Conservation (phyloP, 495 filamentous ascomycete species). For the Trichocladium antarcticum region DNA sequence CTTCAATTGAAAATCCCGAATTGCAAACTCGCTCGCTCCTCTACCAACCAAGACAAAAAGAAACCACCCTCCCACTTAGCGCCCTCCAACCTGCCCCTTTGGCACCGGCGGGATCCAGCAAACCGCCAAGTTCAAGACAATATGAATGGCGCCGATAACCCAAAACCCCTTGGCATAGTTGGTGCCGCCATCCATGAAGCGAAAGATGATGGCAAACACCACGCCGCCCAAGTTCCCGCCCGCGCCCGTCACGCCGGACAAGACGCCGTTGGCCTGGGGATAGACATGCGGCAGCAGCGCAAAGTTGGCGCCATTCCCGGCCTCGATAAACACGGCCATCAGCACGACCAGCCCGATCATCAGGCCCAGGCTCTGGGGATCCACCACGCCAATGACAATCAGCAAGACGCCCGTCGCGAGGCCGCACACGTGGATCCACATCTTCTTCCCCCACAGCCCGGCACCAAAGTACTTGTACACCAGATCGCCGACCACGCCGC, state of each 20-base stretch:
- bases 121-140: conserved; percentile 52
- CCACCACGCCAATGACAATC: conserved; percentile 56
- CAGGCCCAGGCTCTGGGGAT: conserved; percentile 46
- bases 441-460: conserved; percentile 67
- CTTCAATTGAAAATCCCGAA: no score
- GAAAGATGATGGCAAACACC: conserved; percentile 75
- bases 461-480: conserved; percentile 49
- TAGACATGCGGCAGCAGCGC: conserved; percentile 76
- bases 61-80: no score
- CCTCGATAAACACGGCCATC: conserved; percentile 73
- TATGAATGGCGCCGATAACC: conserved; percentile 64
- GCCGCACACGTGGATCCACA: conserved; percentile 51
- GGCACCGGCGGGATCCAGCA: conserved; percentile 64
- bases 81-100: conserved; percentile 29
- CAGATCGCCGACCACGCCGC: conserved; percentile 63
- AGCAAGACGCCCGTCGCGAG: conserved; percentile 55
- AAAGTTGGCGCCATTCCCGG: conserved; percentile 77
- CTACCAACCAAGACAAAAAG: no score
- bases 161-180: conserved; percentile 60
- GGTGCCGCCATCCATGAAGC: conserved; percentile 50
- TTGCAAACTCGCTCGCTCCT: no score
- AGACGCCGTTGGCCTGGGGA: conserved; percentile 54
- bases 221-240: conserved; percentile 78
- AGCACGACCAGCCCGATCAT: conserved; percentile 69
- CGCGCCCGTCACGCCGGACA: conserved; percentile 68